phyloP scores from a whole-genome alignment of 177 flowering plant genomes.

The Vitis hybrid region DNA sequence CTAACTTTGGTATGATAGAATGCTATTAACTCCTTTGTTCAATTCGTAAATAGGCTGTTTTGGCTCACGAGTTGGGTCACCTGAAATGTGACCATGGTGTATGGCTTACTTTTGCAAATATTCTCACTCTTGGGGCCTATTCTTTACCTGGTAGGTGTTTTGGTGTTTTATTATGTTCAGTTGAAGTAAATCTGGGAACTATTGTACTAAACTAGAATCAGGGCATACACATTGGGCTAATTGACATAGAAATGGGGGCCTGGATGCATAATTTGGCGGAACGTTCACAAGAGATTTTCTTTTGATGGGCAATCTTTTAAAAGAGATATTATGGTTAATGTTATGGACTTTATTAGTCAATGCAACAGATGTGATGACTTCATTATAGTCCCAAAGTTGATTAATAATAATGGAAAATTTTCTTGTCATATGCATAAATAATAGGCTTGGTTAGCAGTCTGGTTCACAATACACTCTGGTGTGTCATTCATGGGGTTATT shows the following conservation, averaged over 20 bases:
- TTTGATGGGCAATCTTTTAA: too few species aligned
- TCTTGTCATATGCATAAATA: too few species aligned
- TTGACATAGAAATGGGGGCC: neutral
- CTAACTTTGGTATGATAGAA: neutral
- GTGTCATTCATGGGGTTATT: too few species aligned
- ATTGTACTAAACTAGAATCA: neutral
- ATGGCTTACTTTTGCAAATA: conserved; percentile 94
- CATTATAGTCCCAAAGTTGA: too few species aligned
- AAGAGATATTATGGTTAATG: too few species aligned
- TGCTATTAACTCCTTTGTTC: conserved; percentile 5
- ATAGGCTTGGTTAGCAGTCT: too few species aligned
- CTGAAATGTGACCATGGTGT: conserved; percentile 98
- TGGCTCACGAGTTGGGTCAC: conserved; percentile 98
- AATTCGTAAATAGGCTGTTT: conserved; percentile 62
- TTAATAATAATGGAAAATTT: too few species aligned
- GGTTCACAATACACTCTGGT: too few species aligned
- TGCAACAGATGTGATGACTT: too few species aligned
- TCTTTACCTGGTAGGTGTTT: conserved; percentile 70
- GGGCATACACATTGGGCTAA: neutral
- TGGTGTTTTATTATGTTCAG: neutral
- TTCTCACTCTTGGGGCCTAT: conserved; percentile 89
- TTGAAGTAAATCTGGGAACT: neutral
- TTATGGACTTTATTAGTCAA: too few species aligned
- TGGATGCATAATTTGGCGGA: too few species aligned
- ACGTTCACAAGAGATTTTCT: too few species aligned